Conservation (phyloP, 2,329 filamentous ascomycete species). For the Xenoacremonium recifei region DNA sequence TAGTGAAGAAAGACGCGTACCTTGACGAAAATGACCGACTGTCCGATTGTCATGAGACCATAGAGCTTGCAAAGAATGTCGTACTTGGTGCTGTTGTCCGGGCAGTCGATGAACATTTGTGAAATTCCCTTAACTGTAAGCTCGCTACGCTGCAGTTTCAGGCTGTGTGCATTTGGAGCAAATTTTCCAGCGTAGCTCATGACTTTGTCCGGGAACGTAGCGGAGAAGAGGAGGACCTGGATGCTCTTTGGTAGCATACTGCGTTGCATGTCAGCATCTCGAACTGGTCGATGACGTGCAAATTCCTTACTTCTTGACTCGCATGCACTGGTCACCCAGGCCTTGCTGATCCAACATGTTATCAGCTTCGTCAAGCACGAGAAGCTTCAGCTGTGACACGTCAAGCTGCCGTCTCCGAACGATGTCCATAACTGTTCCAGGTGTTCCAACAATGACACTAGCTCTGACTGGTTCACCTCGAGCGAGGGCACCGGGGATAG, state of each 20-base stretch:
- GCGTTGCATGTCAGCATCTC: constrained; percentile 29
- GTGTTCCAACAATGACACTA: constrained; percentile 87
- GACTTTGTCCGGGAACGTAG: constrained; percentile 86
- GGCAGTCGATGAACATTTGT: constrained; percentile 95
- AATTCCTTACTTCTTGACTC: constrained; percentile 73
- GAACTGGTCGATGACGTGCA: neutral
- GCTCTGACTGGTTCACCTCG: constrained; percentile 68
- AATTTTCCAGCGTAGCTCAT: constrained; percentile 81
- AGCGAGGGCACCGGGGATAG: constrained; percentile 74
- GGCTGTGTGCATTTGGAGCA: constrained; percentile 79
- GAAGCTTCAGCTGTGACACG: constrained; percentile 67
- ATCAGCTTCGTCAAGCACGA: constrained; percentile 95
- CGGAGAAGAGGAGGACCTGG: constrained; percentile 95
- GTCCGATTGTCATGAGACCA: constrained; percentile 92
- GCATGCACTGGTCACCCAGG: constrained; percentile 89
- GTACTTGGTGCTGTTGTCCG: constrained; percentile 80
- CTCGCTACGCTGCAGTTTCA: constrained; percentile 86
- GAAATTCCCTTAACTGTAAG: constrained; percentile 96
- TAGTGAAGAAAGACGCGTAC: constrained; percentile 43
- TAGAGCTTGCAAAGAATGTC: constrained; percentile 88
- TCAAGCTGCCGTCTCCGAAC: constrained; percentile 77
- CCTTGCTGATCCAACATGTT: constrained; percentile 98
- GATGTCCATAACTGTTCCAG: constrained; percentile 87
- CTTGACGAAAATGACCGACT: constrained; percentile 97
- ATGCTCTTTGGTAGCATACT: constrained; percentile 71